phyloP scores from a whole-genome alignment of 2,329 filamentous ascomycete genomes.

The Zarea fungicola region DNA sequence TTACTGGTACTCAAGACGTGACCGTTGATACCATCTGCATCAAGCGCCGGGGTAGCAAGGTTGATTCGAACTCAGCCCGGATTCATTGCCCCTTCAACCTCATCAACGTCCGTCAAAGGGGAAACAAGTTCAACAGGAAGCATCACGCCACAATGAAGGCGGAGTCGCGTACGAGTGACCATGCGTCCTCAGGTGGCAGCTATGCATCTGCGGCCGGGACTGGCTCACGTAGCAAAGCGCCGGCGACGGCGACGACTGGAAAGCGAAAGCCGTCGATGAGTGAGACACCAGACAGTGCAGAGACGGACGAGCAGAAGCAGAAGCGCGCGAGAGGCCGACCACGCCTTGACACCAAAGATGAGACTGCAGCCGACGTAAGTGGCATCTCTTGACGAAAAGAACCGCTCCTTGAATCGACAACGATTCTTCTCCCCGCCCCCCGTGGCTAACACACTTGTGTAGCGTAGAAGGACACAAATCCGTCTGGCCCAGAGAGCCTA shows the following conservation, averaged over 20 bases:
- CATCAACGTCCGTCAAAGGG: no score
- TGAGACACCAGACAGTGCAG: constrained; percentile 15
- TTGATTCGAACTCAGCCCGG: no score
- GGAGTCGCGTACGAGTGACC: no score
- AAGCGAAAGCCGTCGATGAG: constrained; percentile 21
- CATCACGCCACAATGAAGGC: no score
- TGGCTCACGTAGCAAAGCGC: no score
- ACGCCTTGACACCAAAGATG: constrained; percentile 68
- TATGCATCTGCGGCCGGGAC: no score
- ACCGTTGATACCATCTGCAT: no score
- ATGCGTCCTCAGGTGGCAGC: no score
- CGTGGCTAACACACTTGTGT: constrained; percentile 20
- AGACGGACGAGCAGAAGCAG: constrained; percentile 41
- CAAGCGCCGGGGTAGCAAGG: no score
- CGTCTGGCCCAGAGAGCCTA: constrained; percentile 82
- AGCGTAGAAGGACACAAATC: constrained; percentile 83
- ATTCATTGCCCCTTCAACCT: no score
- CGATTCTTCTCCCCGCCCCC: constrained; percentile 7
- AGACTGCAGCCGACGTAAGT: constrained; percentile 74
- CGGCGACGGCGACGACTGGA: background rate
- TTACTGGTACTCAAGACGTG: no score
- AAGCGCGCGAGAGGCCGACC: constrained; percentile 68
- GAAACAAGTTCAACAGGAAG: no score
- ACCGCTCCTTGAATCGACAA: background rate
- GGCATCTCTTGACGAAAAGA: background rate